phyloP scores from a whole-genome alignment of 148 eudicot genomes.

The Rhododendron simsii region DNA sequence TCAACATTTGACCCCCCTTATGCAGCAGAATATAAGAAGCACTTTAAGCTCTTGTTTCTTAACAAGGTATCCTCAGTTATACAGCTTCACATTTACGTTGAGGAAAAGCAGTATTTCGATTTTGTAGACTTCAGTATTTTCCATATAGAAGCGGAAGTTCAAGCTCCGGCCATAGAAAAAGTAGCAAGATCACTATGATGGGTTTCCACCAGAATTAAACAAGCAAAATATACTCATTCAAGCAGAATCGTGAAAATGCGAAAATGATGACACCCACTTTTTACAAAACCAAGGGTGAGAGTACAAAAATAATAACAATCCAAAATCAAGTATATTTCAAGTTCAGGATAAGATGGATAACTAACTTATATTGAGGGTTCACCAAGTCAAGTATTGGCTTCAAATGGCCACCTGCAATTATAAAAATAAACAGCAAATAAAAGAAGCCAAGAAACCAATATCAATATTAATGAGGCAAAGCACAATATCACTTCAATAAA shows the following conservation, averaged over 20 bases:
- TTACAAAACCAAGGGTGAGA: background rate
- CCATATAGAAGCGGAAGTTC: background rate
- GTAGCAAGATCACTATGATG: background rate
- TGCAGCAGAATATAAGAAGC: background rate
- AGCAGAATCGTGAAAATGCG: background rate
- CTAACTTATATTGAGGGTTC: conserved; percentile 91
- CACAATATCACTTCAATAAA: background rate
- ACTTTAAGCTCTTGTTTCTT: background rate
- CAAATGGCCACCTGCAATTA: conserved; percentile 56
- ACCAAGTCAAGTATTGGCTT: conserved; percentile 67
- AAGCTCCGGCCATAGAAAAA: background rate
- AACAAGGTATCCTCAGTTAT: background rate
- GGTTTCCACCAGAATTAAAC: background rate
- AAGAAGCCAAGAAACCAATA: background rate
- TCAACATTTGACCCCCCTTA: background rate
- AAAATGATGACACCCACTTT: background rate
- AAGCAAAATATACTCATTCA: background rate
- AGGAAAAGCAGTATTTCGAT: background rate
- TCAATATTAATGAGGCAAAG: background rate
- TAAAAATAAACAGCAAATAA: conserved; percentile 16
- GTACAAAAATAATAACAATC: background rate
- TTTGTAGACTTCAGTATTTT: background rate
- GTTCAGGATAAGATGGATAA: conserved; percentile 4
- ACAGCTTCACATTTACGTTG: background rate
- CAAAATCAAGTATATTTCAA: background rate